phyloP scores from a whole-genome alignment of 2,329 filamentous ascomycete genomes.

The Plectosphaerella cucumerina region DNA sequence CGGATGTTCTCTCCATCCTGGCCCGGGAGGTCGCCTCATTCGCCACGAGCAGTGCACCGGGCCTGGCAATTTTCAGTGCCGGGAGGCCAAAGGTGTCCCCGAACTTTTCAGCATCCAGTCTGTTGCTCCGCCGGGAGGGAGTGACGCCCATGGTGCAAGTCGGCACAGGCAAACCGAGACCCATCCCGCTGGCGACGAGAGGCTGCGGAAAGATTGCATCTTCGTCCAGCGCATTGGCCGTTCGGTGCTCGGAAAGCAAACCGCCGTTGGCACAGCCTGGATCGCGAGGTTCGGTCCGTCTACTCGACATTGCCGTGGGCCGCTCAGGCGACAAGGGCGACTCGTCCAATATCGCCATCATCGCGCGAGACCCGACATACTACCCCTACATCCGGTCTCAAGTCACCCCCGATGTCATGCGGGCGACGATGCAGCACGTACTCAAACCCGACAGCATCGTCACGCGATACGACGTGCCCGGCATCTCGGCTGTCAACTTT shows the following conservation, averaged over 20 bases:
- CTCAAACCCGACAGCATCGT: constrained; percentile 1
- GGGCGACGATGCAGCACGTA: background rate
- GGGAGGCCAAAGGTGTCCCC: constrained; percentile 4
- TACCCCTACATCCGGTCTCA: constrained; percentile 1
- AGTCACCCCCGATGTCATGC: constrained; percentile 1
- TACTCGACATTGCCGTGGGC: constrained; percentile 1
- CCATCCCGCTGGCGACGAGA: background rate
- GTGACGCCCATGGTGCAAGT: background rate
- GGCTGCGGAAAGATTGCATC: background rate
- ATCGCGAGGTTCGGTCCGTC: background rate
- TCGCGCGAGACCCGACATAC: background rate
- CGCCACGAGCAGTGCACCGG: constrained; percentile 3
- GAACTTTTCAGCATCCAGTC: background rate
- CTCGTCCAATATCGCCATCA: constrained; percentile 3
- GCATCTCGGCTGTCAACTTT: constrained; percentile 3
- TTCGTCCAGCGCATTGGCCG: background rate
- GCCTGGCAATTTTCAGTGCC: constrained; percentile 3
- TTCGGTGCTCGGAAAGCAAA: background rate
- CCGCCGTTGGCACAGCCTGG: background rate
- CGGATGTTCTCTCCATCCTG: background rate
- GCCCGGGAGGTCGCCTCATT: constrained; percentile 2
- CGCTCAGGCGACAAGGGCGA: constrained; percentile 5
- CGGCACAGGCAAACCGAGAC: background rate
- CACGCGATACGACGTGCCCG: constrained; percentile 4
- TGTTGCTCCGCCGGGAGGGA: constrained; percentile 1